Conservation (phyloP, 768 basidiomycete genomes). For the Suillus lakei region DNA sequence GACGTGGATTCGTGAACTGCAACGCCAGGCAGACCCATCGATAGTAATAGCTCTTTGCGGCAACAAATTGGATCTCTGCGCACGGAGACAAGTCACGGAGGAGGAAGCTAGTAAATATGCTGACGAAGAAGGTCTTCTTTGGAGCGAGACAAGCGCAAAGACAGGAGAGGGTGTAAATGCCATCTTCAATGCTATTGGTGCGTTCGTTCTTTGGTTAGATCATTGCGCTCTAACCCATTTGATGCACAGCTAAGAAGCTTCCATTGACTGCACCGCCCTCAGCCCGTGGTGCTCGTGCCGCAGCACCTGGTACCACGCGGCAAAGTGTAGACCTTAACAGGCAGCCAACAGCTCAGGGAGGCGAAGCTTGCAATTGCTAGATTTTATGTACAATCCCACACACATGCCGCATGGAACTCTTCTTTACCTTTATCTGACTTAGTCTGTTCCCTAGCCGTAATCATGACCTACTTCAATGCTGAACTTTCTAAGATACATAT, state of each 20-base stretch:
- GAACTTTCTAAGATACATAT: slow-evolving; percentile 27
- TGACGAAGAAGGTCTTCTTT: slow-evolving; percentile 90
- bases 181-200: slow-evolving; percentile 87
- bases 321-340: slow-evolving; percentile 85
- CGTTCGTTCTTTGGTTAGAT: slow-evolving; percentile 25
- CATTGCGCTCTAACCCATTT: slow-evolving; percentile 1
- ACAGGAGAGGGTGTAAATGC: slow-evolving; percentile 84
- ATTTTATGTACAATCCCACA: slow-evolving; percentile 15
- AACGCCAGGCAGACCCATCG: slow-evolving; percentile 96
- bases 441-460: slow-evolving; percentile 30
- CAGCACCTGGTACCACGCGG: slow-evolving; percentile 54
- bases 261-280: slow-evolving; percentile 78
- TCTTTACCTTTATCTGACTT: slow-evolving; percentile 17
- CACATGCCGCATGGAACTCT: slow-evolving; percentile 3
- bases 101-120: slow-evolving; percentile 94
- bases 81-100: slow-evolving; percentile 81
- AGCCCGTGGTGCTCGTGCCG: slow-evolving; percentile 53
- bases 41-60: slow-evolving; percentile 97
- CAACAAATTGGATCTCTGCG: slow-evolving; percentile 90
- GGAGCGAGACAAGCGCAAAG: slow-evolving; percentile 93
- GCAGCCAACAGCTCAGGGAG: slow-evolving; percentile 52
- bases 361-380: slow-evolving; percentile 81
- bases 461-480: slow-evolving; percentile 33
- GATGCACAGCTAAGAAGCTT: slow-evolving; percentile 77
- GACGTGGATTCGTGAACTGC: slow-evolving; percentile 95